Conservation (phyloP, 805 yeast species). For the Cyberlindnera galapagoensis region DNA sequence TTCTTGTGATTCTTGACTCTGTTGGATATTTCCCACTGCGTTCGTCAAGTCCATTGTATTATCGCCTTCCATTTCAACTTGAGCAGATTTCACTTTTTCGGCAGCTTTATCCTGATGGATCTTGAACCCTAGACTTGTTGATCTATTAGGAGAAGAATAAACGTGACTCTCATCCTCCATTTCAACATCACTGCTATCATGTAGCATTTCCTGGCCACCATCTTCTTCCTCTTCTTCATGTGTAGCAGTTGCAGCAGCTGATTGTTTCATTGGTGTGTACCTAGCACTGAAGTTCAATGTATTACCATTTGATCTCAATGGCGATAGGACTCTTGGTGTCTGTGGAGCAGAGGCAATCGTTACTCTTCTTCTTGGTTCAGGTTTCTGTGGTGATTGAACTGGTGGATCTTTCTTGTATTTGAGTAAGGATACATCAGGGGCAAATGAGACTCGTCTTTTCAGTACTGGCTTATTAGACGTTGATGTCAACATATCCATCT, state of each 20-base stretch:
- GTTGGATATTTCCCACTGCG: slow-evolving; percentile 20
- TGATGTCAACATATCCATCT: slow-evolving; percentile 7
- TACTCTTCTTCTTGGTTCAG: slow-evolving; percentile 22
- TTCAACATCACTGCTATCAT: slow-evolving; percentile 24
- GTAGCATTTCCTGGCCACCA: slow-evolving; percentile 16
- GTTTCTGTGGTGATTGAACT: slow-evolving; percentile 9
- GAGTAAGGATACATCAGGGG: slow-evolving; percentile 26
- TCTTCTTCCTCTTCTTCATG: slow-evolving; percentile 1
- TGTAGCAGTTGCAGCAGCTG: background rate
- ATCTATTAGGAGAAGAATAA: slow-evolving; percentile 17
- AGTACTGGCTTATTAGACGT: slow-evolving; percentile 10
- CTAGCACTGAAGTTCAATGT: too few relatives aligned
- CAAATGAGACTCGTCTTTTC: slow-evolving; percentile 24
- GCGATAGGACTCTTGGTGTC: slow-evolving; percentile 7
- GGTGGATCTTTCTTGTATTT: slow-evolving; percentile 20
- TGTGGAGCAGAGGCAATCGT: slow-evolving; percentile 22
- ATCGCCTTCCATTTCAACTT: slow-evolving; percentile 12
- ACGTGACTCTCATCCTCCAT: slow-evolving; percentile 22
- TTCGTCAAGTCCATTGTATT: slow-evolving; percentile 24
- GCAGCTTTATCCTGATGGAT: slow-evolving; percentile 15
- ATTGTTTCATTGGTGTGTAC: too few relatives aligned
- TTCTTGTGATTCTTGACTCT: background rate
- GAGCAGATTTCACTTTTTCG: slow-evolving; percentile 1
- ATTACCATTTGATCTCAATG: slow-evolving; percentile 3
- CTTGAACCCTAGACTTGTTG: slow-evolving; percentile 8